phyloP scores from a whole-genome alignment of 495 filamentous ascomycete species.

The Lasiosphaeria hispida region DNA sequence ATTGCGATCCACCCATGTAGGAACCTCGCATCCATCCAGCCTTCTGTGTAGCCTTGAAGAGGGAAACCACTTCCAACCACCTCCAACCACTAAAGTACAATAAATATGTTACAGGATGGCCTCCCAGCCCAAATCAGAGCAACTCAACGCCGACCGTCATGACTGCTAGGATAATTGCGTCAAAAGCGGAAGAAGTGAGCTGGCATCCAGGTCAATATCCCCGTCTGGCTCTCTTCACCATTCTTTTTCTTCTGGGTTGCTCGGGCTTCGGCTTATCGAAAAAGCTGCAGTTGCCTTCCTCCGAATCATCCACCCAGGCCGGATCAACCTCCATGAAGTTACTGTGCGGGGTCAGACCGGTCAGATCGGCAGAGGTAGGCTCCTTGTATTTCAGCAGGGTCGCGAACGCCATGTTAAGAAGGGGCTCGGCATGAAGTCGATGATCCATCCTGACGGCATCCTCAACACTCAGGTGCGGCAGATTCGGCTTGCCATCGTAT shows the following conservation, averaged over 20 bases:
- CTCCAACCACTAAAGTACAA: no score
- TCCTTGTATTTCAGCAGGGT: slow-evolving; percentile 33
- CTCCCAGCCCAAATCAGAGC: no score
- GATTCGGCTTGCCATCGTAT: slow-evolving; percentile 18
- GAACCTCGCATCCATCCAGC: background rate
- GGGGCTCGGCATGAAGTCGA: slow-evolving; percentile 31
- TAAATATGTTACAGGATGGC: no score
- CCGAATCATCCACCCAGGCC: slow-evolving; percentile 28
- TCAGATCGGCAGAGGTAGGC: no score
- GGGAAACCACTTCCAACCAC: no score
- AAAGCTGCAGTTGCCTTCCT: slow-evolving; percentile 33
- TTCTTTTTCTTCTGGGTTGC: slow-evolving; percentile 15
- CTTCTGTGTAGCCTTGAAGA: background rate
- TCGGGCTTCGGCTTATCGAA: slow-evolving; percentile 25
- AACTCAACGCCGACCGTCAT: no score
- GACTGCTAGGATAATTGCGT: no score
- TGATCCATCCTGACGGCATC: slow-evolving; percentile 35
- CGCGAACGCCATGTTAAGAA: slow-evolving; percentile 40
- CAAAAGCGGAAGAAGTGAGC: background rate
- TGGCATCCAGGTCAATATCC: slow-evolving; percentile 20
- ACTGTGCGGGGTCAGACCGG: no score
- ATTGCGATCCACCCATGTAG: background rate
- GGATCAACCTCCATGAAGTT: slow-evolving; percentile 11
- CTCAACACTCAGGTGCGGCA: slow-evolving; percentile 17
- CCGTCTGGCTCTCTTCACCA: slow-evolving; percentile 13